These are phyloP conservation scores for Coemansia erecta DNA, from an alignment of 192 early-diverging fungal species.

Conservation along the genomic window DNA sequence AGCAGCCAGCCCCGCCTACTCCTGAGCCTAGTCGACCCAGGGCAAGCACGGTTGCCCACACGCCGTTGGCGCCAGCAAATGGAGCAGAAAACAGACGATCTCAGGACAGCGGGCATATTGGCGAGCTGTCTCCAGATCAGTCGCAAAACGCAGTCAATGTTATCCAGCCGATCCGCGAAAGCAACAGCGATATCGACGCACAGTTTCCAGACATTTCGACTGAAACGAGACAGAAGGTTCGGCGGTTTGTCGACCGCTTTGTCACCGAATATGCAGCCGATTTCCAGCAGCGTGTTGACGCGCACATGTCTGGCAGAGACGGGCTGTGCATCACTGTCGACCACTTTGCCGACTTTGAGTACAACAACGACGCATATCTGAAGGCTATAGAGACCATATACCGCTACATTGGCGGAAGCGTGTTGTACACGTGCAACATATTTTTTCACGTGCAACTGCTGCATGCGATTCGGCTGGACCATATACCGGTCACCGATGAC, in stretches of 20 bases:
- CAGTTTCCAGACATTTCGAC: constrained; percentile 21
- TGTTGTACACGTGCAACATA: constrained; percentile 33
- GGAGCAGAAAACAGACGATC: constrained; percentile 3
- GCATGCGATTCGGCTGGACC: constrained; percentile 14
- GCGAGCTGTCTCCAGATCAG: constrained; percentile 17
- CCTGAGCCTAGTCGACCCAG: constrained; percentile 10
- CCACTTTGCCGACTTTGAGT: constrained; percentile 27
- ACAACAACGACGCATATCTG: constrained; percentile 19
- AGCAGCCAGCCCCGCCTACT: no score
- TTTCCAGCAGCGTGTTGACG: constrained; percentile 40
- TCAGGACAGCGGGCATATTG: constrained; percentile 39
- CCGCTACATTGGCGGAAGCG: constrained; percentile 20
- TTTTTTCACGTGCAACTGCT: constrained; percentile 39
- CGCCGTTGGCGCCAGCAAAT: background rate
- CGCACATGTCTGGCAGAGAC: constrained; percentile 16
- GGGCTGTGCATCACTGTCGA: constrained; percentile 34
- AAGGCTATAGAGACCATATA: constrained; percentile 32
- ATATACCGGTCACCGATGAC: constrained; percentile 27
- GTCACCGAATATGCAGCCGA: constrained; percentile 26
- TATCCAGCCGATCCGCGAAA: constrained; percentile 1
- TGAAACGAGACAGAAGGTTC: constrained; percentile 22
- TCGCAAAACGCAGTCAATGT: constrained; percentile 13
- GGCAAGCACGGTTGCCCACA: constrained; percentile 27
- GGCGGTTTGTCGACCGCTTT: constrained; percentile 33
- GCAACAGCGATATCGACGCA: constrained; percentile 26